Evolutionary conservation across 441 rosid genomes (phyloP), one percentile per base, ranked within the genome.

Genomic region (Pelargonium cotyledonis): DNA sequence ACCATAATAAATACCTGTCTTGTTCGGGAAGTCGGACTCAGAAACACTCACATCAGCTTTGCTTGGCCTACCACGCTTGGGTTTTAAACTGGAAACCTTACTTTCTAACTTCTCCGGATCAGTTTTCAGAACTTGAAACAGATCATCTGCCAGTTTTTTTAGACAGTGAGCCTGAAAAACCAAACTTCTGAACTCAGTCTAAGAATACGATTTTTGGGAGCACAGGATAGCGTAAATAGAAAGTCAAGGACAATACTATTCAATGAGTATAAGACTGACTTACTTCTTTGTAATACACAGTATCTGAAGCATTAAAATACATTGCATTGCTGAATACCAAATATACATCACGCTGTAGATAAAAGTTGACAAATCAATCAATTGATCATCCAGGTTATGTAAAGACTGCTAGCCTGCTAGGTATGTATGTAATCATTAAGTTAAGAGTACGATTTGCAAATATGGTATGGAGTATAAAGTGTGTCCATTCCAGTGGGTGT

Each of bases 301-400:
- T 75, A 68, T 44, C 43, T 6, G 85, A 69, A 41, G 81, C 71
- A 76, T 84, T 84, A 71, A 87, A 85, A 68, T 23, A 70, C 86
- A 82, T 76, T 46, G 89, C 89, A 67, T 85, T 85, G 77, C 55
- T 79, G 68, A 73, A 69, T 68, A 85, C 74, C 68, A 87, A 79
- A 66, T 63, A 77, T 9, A 87, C 79, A 71, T 87, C 92, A 23
- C 66, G 72, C 92, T 85, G 88, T 66, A 75, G 16, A 60, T 69
- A 16, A 65, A 70, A 40, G 47, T 10, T 47, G 53, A 57, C 26
- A 67, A 68, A 74, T 19, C 73, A 72, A 72, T 70, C 46, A 68
- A 70, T 44, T 63, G 64, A 66, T 70, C 62, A 55, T 76, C 46
- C 58, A 19, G 14, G 23, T 5, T 14, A 49, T 14, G 16, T 14